A percentile compares a stretch with the other conserved stretches of the same genome.
phyloP scores from a whole-genome alignment of 108 stramenopile species.

The Conticribra weissflogii region DNA sequence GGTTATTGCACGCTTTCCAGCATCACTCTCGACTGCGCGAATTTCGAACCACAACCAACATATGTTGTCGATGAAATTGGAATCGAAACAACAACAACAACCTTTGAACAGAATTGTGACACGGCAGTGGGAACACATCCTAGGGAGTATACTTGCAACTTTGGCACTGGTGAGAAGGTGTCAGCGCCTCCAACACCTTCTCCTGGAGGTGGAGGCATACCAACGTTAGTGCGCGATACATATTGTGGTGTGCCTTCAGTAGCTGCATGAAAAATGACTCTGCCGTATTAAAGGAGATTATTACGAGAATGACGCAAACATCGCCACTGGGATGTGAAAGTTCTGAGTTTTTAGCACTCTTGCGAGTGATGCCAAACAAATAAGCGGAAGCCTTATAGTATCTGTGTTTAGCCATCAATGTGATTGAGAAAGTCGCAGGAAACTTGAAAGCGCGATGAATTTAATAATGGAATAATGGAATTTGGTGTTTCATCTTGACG shows the following conservation, averaged over 20 bases:
- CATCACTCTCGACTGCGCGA: slow-evolving; percentile 47
- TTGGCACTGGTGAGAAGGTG: slow-evolving; percentile 12
- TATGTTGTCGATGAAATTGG: slow-evolving; percentile 13
- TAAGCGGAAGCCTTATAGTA: no score
- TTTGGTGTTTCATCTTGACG: no score
- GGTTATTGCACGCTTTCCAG: slow-evolving; percentile 29
- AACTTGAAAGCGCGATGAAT: no score
- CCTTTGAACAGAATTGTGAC: slow-evolving; percentile 31
- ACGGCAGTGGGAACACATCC: slow-evolving; percentile 19
- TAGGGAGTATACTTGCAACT: slow-evolving; percentile 41
- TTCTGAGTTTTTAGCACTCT: no score
- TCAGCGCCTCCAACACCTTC: slow-evolving; percentile 17
- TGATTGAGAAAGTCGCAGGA: no score
- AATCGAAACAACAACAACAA: slow-evolving; percentile 9
- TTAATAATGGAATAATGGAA: no score
- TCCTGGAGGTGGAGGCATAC: not conserved
- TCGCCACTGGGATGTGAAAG: no score
- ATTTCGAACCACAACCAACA: slow-evolving; percentile 35
- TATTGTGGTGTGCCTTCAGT: slow-evolving; percentile 29
- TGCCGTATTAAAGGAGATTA: no score
- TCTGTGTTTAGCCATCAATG: no score
- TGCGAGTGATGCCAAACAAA: no score
- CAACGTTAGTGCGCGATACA: not conserved
- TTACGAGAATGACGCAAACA: no score
- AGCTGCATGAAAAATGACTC: no score